Evolutionary conservation across 169 alveolate genomes (phyloP).

Genomic region (Toxoplasma gondii): DNA sequence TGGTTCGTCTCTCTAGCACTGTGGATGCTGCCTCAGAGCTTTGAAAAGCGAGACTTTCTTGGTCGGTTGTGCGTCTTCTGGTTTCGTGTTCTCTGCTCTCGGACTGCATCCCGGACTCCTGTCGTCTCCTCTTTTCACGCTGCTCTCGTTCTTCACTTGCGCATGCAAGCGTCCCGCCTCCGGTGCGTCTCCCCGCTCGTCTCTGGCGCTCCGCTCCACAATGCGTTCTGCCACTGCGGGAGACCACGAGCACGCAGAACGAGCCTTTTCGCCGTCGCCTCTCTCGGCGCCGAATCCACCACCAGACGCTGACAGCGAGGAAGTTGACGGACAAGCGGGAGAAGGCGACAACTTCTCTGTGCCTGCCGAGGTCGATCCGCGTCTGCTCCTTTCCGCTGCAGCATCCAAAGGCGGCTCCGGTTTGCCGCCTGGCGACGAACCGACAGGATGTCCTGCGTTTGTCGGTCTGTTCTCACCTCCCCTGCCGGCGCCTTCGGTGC

Average conservation of each 20-base stretch:
- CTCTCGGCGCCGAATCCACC: background rate
- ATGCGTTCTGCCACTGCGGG: background rate
- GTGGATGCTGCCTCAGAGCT: background rate
- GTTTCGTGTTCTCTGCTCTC: background rate
- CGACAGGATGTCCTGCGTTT: too few relatives aligned
- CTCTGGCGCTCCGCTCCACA: background rate
- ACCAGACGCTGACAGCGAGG: background rate
- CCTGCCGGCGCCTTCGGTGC: too few relatives aligned
- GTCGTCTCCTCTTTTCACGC: too few relatives aligned
- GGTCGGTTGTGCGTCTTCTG: background rate
- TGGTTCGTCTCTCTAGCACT: too few relatives aligned
- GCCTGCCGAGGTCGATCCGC: too few relatives aligned
- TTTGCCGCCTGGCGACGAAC: too few relatives aligned
- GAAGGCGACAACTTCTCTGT: background rate
- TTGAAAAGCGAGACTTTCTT: conserved; percentile 31
- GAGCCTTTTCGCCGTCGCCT: background rate
- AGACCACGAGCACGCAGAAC: background rate
- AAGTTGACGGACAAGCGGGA: background rate
- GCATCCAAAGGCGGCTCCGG: too few relatives aligned
- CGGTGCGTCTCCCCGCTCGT: background rate
- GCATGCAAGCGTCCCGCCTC: too few relatives aligned
- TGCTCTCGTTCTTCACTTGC: too few relatives aligned
- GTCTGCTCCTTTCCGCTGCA: too few relatives aligned
- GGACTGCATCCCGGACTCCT: background rate
- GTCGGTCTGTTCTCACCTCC: too few relatives aligned